Evolutionary conservation across 2,329 filamentous ascomycete species (phyloP).

Genomic region (Xylaria digitata): DNA sequence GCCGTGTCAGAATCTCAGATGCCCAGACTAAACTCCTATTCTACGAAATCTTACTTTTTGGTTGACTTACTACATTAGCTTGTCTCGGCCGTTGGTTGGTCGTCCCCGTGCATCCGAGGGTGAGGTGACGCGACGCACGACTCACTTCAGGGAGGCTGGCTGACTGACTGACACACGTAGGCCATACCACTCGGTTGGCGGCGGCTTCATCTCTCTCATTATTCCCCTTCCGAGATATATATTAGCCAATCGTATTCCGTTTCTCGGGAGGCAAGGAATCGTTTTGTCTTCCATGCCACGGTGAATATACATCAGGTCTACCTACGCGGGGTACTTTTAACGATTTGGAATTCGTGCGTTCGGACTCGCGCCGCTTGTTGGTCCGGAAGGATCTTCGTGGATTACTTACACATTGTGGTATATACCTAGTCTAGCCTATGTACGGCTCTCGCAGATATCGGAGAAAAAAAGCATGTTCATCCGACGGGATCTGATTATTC

Average conservation of each 20-base stretch:
- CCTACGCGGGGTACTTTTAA: not conserved
- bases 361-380: not conserved
- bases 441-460: not conserved
- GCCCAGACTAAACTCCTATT: not conserved
- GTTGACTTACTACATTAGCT: not conserved
- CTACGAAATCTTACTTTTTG: too few species aligned
- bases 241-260: not conserved
- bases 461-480: not conserved
- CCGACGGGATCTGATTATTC: not conserved
- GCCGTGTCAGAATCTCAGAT: not conserved
- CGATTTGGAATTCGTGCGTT: constrained; percentile 7
- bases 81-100: not conserved
- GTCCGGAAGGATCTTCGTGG: not conserved
- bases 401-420: not conserved
- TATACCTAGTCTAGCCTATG: too few species aligned
- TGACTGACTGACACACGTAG: constrained; percentile 15
- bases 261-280: not conserved
- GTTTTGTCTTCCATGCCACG: not conserved
- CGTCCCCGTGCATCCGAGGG: not conserved
- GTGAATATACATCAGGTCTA: not conserved
- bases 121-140: not conserved
- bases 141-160: not conserved
- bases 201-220: not conserved
- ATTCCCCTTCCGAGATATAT: not conserved
- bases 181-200: constrained; percentile 3